Evolutionary conservation across 164 flowering plant species (phyloP), one percentile per base, ranked within the genome.

Genomic region (Sextonia rubra): DNA sequence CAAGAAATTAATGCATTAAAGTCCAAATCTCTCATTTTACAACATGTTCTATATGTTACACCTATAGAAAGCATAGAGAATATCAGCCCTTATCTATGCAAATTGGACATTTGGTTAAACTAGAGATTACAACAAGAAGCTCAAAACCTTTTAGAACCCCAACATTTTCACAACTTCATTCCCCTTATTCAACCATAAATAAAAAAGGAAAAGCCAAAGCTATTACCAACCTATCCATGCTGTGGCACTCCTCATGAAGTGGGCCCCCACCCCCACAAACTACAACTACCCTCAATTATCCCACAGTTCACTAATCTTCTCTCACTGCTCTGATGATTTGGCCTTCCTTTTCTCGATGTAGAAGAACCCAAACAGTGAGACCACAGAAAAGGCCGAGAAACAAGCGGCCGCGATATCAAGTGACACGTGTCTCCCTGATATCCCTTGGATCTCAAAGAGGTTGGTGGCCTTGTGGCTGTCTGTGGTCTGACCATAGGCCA

Each of bases 381-480:
- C n/a, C 4, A 94, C 77, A 0, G 98, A 84, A 88, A 94, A 88
- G 29, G 82, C 94, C 22, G 97, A 92, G 88, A 90, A 90, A 74
- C 82, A 79, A 47, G 74, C 80, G 18, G 97, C 86, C 14, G 91
- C 90, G 14, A 92, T 83, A 68, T 91, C 94, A 1, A 94, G 79
- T 0, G 94, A 86, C 14, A 49, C 72, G 65, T 85, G 90, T 66
- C 97, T 91, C 20, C 98, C 98, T 3, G 80, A 73, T 83, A 91
- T 82, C 2, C 85, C 87, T 65, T 88, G 73, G 27, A 94, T 68
- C 0, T 76, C 72, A 30, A 94, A 91, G 55, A 92, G 78, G 76
- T 90, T 84, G 37, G 79, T 78, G 0, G 77, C 73, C 71, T 86
- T 89, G 3, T 80, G 7, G 3, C 30, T 73, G 47, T 92, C 77